Base-by-base conservation (phyloP, 179 eudicot species). In the Patellifolia procumbens region DNA sequence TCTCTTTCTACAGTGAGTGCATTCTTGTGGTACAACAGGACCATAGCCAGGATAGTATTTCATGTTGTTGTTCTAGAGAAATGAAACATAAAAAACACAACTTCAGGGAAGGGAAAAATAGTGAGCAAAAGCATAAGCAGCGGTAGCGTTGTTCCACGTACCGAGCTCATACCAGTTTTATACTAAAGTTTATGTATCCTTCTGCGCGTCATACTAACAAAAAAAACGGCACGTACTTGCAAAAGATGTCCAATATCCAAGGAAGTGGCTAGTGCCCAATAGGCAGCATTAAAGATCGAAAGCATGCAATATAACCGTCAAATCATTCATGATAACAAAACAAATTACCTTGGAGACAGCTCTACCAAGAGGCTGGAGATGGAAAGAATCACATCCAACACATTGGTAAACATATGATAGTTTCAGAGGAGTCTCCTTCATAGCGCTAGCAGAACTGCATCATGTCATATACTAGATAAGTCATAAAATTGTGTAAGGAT, bases 361-460 rank as follows among this genome's bases (percentile, higher is more conserved):
- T 85, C 99, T 89, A 43, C 94, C 99, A 42, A 96, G 79, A 29
- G 96, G 86, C 86, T 93, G 99, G 60, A 96, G 96, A 86, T 91
- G 99, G 85, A 89, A 96, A 60, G 98, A 93, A 86, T 96, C 99
- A 85, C 99, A 96, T 64, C 98, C 97, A 83, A 76, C 83, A 79
- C 99, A 93, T 77, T 96, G 99, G 76, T 91, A 93, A 39, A 96
- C 87, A 68, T 96, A 96, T 5, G 99, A 96, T 67, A 96, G 85
- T 88, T 93, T 96, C 11, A 96, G 87, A 74, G 99, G 99, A 59
- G 99, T 96, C 82, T 86, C 92, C 89, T 96, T 96, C 97, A 96
- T 89, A 81, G 86, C 92, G 82, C 94, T 87, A 73, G 99, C 98
- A 67, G 98, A 96, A 37, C 99, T 96, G 94, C 81, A 86, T 74